Conservation (phyloP, 495 filamentous ascomycete genomes). For the Haplographium delicatum region DNA sequence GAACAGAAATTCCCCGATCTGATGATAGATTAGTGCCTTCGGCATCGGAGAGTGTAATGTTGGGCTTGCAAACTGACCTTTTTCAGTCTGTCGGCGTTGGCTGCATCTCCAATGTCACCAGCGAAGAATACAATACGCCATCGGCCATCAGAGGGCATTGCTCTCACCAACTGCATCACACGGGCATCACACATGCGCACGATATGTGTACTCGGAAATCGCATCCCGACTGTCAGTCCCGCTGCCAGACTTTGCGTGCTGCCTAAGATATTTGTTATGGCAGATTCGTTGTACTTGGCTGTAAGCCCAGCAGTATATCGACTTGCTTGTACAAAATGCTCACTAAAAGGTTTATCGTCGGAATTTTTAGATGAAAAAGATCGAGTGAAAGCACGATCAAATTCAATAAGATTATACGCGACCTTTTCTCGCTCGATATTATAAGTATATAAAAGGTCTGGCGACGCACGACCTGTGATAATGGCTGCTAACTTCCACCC, state of each 20-base stretch:
- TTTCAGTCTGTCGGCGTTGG: conserved; percentile 29
- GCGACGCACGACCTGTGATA: conserved; percentile 49
- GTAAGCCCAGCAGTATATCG: conserved; percentile 62
- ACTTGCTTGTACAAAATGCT: conserved; percentile 54
- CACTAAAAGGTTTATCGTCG: conserved; percentile 28
- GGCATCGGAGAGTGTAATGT: background rate
- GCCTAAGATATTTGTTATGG: conserved; percentile 34
- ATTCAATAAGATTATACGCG: conserved; percentile 68
- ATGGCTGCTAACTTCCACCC: conserved; percentile 75
- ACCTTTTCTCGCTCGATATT: conserved; percentile 61
- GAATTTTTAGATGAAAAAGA: conserved; percentile 45
- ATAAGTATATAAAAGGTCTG: conserved; percentile 61
- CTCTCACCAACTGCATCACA: conserved; percentile 47
- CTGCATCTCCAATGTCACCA: conserved; percentile 38
- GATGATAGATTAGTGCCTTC: background rate
- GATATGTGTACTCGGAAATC: conserved; percentile 52
- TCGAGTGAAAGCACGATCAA: conserved; percentile 61
- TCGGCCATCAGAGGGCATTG: conserved; percentile 45
- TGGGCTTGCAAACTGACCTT: conserved; percentile 42
- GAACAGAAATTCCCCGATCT: conserved; percentile 4
- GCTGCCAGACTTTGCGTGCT: conserved; percentile 30
- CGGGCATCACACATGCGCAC: conserved; percentile 53
- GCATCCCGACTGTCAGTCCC: conserved; percentile 48
- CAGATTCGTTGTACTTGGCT: conserved; percentile 49
- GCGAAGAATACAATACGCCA: conserved; percentile 60